Evolutionary conservation across 495 filamentous ascomycete genomes (phyloP).

Genomic region (Staphylotrichum longicolle): DNA sequence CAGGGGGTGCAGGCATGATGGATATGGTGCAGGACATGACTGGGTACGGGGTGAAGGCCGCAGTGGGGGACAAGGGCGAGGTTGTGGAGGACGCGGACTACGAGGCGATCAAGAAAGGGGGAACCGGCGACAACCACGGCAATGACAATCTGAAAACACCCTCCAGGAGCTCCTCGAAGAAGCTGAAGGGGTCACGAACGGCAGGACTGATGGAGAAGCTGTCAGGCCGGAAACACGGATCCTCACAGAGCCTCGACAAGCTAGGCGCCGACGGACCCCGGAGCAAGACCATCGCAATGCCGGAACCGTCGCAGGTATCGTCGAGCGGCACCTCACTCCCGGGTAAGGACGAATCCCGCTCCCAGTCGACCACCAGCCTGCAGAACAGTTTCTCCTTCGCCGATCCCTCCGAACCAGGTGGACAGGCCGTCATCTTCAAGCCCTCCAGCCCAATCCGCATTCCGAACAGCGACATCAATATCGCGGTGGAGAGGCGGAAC

Average conservation of each 20-base stretch:
- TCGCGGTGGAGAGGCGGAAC: conserved; percentile 71
- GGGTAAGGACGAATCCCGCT: conserved; percentile 16
- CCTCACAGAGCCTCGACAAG: conserved; percentile 19
- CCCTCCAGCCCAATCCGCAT: conserved; percentile 61
- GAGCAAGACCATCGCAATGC: conserved; percentile 33
- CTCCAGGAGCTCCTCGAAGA: conserved; percentile 26
- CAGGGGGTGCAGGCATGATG: conserved; percentile 45
- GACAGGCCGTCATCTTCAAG: conserved; percentile 72
- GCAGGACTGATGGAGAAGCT: conserved; percentile 29
- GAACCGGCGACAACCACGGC: not conserved
- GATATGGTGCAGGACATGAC: conserved; percentile 55
- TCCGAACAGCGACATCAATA: conserved; percentile 81
- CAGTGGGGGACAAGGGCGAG: conserved; percentile 33
- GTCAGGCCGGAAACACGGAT: conserved; percentile 21
- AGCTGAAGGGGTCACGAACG: conserved; percentile 19
- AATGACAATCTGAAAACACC: conserved; percentile 11
- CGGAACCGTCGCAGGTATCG: conserved; percentile 13
- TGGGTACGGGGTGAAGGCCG: conserved; percentile 38
- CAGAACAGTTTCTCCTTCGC: conserved; percentile 25
- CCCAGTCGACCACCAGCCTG: conserved; percentile 27
- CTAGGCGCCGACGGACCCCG: conserved; percentile 11
- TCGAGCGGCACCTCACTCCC: not conserved
- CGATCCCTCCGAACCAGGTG: conserved; percentile 46
- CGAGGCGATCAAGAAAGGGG: conserved; percentile 16
- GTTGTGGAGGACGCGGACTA: conserved; percentile 27